Evolutionary conservation across 805 yeast species (phyloP), one percentile per base, ranked within the genome.

Genomic region (Phaffomyces opuntiae): DNA sequence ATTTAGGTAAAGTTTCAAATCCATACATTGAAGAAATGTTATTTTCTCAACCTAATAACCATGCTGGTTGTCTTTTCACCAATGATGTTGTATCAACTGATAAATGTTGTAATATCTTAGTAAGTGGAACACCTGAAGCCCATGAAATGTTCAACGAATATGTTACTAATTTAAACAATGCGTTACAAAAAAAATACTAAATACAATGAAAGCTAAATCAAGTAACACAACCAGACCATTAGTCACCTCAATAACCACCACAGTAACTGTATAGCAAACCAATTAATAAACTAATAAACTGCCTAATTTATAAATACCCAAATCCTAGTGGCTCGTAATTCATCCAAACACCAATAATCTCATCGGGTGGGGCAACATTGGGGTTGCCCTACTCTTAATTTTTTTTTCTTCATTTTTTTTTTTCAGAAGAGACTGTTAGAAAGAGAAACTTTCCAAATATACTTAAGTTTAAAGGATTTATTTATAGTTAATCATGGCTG

Each of bases 401-500:
- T 32, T 32, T 31, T n/a, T 13, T n/a, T 5, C 34, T 14, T 32
- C 34, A 21, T 17, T 38, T 38, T 17, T 17, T 27, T 17, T 38
- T 5, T 16, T 33, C 12, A 12, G 4, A 17, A 31, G 35, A 39
- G n/a, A 11, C 34, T 31, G 7, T 13, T 19, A 17, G 17, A 33
- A 17, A 17, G 17, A 16, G 19, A n/a, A 16, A n/a, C 11, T 16
- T 33, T 33, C 9, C 7, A 8, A 16, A 8, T 33, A n/a, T 33
- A 16, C 7, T 16, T n/a, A 7, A 16, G 16, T n/a, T n/a, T 11
- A n/a, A 16, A 16, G 17, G 17, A 16, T 16, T n/a, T 7, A 33
- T 16, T 3, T 16, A 16, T 16, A 16, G 21, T 16, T 33, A 9
- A 33, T n/a, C 36, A 56, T 57, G 61, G 63, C 57, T 40, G 56